phyloP scores from a whole-genome alignment of 352 stramenopile species.

The Phytopythium montanum region DNA sequence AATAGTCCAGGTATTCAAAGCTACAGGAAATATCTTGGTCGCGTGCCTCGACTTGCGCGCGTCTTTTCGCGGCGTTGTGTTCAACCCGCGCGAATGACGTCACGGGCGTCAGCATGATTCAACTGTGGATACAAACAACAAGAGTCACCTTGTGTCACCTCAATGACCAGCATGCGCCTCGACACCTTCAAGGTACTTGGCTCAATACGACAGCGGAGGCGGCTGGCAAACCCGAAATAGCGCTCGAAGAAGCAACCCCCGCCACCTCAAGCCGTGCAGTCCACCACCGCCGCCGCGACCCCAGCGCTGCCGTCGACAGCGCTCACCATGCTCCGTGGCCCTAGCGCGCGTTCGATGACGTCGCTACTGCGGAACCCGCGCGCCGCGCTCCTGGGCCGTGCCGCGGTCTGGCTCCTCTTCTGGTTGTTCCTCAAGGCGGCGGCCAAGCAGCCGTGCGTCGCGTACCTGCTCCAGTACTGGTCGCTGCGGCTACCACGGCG shows the following conservation, averaged over 20 bases:
- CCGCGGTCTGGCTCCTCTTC: slow-evolving; percentile 3
- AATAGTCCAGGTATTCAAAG: no score
- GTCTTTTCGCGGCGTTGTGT: background rate
- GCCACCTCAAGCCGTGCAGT: background rate
- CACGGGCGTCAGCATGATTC: background rate
- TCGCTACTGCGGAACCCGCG: slow-evolving; percentile 3
- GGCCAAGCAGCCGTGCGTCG: slow-evolving; percentile 7
- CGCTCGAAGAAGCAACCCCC: no score
- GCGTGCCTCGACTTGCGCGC: background rate
- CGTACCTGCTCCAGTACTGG: slow-evolving; percentile 11
- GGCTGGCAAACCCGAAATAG: background rate
- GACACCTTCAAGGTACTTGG: background rate
- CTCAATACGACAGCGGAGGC: background rate
- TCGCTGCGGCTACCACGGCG: slow-evolving; percentile 5
- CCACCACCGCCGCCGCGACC: background rate
- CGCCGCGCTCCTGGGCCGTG: slow-evolving; percentile 4
- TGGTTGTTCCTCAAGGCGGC: slow-evolving; percentile 8
- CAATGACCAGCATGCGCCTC: background rate
- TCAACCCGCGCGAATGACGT: slow-evolving; percentile 1
- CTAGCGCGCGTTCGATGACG: background rate
- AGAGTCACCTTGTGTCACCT: background rate
- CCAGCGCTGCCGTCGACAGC: background rate
- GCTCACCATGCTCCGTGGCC: background rate
- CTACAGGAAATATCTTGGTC: no score
- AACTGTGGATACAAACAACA: slow-evolving; percentile 2